Evolutionary conservation across 2,329 filamentous ascomycete species (phyloP), one percentile per base, ranked within the genome.

Genomic region (Colletotrichum endophyticum): DNA sequence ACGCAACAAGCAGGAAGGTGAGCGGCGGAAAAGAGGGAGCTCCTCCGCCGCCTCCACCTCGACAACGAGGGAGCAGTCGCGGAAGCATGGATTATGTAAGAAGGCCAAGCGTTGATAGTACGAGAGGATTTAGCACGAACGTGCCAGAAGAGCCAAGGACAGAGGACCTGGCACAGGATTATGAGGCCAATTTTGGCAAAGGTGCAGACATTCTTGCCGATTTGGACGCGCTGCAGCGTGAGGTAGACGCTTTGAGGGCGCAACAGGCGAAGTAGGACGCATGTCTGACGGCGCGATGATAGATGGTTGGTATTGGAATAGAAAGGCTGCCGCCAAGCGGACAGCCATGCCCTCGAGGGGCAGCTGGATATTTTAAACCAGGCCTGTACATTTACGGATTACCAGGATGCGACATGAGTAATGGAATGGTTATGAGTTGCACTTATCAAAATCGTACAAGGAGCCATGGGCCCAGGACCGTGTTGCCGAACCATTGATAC

Each of bases 151-250:
- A 77, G n/a, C 30, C 72, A 9, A 25, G 49, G 6, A 79, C 74
- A 62, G 78, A 67, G 78, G 83, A 75, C 78, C 69, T 74, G 49
- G 68, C 16, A 66, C 79, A 70, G 77, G 79, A n/a, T 19, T 67
- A 73, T 78, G 39, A 79, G 75, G 61, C 82, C 36, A 74, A 82
- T 34, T 79, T 62, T 30, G 82, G 84, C 79, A 81, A 87, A 81
- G 82, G 87, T 73, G 78, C 86, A 57, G 91, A 94, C 81, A 95
- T 96, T 75, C 84, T 96, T 79, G 94, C 94, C 2, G 94, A 96
- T 82, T 84, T 96, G 72, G 90, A 91, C 63, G 92, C 92, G 27
- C 84, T 96, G 78, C 94, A 95, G 84, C 90, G 90, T 81, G 95
- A 96, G 81, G 94, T 96, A 53, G 94, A 96, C 84, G 94, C 91